These are phyloP conservation scores for Saccharum officinarum DNA, from an alignment of 176 grass and related monocot genomes.

Conservation along the genomic window DNA sequence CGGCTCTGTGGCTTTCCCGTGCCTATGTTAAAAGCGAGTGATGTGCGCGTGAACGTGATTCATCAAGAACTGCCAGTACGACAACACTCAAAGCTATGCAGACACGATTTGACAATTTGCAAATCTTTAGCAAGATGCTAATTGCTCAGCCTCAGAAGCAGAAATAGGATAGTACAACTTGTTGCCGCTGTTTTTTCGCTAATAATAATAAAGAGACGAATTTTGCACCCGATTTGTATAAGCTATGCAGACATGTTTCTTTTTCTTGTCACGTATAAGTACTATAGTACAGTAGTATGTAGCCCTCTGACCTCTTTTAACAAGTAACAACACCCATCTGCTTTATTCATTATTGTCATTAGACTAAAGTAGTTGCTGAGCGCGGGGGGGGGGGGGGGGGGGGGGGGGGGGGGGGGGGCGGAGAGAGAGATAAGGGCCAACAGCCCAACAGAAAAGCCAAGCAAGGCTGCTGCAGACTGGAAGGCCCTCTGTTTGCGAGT, in stretches of 20 bases:
- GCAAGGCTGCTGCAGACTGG: not conserved
- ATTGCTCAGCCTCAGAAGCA: not conserved
- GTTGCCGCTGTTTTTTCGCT: not conserved
- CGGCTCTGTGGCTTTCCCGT: not conserved
- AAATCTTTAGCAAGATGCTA: not conserved
- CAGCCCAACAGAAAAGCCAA: slow-evolving; percentile 33
- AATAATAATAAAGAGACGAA: not conserved
- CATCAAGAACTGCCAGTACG: not conserved
- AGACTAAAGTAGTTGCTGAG: slow-evolving; percentile 27
- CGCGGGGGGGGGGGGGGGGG: not conserved
- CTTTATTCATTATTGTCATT: slow-evolving; percentile 32
- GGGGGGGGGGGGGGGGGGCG: too few species aligned
- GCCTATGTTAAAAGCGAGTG: not conserved
- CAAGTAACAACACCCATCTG: not conserved
- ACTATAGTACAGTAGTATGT: not conserved
- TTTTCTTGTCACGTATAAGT: too few species aligned
- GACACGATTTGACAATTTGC: not conserved
- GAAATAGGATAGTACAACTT: not conserved
- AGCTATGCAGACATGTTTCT: too few species aligned
- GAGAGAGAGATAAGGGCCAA: slow-evolving; percentile 30
- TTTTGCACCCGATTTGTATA: not conserved
- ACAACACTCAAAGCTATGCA: not conserved
- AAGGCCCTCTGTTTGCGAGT: not conserved
- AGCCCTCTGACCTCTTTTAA: not conserved
- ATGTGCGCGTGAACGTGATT: not conserved